These are phyloP conservation scores for Tilletia horrida DNA, from an alignment of 1,284 basidiomycete species.

Conservation along the genomic window DNA sequence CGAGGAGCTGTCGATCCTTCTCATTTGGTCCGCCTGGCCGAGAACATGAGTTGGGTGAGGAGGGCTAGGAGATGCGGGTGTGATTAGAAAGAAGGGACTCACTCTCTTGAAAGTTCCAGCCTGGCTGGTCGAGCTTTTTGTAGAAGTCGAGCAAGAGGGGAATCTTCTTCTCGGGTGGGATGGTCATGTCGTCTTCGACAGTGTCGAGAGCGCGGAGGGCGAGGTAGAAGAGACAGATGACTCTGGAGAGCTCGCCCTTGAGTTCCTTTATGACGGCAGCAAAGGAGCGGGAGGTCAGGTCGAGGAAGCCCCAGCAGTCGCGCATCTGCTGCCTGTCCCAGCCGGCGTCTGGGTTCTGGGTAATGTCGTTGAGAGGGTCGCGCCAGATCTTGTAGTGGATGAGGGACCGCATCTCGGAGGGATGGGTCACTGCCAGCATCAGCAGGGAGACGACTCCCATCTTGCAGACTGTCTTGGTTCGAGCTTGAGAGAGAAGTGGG, in stretches of 20 bases:
- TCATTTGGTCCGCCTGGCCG: constrained; percentile 72
- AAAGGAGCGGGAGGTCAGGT: constrained; percentile 84
- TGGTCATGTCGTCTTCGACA: constrained; percentile 97
- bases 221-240: constrained; percentile 89
- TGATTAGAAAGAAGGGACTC: constrained; percentile 23
- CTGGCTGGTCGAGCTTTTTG: constrained; percentile 72
- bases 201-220: constrained; percentile 91
- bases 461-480: too few relatives aligned
- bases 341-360: constrained; percentile 50
- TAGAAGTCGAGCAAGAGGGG: constrained; percentile 81
- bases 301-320: constrained; percentile 84
- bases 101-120: constrained; percentile 80
- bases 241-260: constrained; percentile 87
- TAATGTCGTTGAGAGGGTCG: constrained; percentile 57
- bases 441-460: constrained; percentile 17
- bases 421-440: constrained; percentile 35
- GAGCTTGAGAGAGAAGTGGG: too few relatives aligned
- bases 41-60: neutral
- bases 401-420: constrained; percentile 53
- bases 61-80: too few relatives aligned
- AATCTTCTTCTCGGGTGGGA: constrained; percentile 80
- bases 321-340: constrained; percentile 65
- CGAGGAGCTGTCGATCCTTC: constrained; percentile 81
- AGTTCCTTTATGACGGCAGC: constrained; percentile 93
- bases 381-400: constrained; percentile 57